Evolutionary conservation across 768 basidiomycete species (phyloP).

Genomic region (Russula vinacea): DNA sequence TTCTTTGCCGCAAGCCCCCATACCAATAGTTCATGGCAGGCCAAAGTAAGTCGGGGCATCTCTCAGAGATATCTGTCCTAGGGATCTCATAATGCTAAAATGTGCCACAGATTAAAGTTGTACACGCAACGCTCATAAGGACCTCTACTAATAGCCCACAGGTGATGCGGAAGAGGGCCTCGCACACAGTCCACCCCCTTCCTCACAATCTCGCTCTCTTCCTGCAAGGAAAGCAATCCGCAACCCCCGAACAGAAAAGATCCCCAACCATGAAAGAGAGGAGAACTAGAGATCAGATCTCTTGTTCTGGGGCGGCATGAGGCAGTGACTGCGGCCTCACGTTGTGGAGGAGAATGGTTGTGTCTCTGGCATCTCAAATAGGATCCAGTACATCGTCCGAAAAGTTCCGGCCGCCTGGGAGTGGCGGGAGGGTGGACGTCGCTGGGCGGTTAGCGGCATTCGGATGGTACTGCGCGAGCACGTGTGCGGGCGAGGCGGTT

Average conservation of each 20-base stretch:
- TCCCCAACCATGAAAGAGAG: neutral
- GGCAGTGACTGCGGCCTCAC: neutral
- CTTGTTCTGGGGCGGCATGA: neutral
- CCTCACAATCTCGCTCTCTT: neutral
- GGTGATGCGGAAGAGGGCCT: neutral
- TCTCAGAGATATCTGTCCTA: neutral
- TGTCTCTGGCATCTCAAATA: neutral
- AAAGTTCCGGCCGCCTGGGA: neutral
- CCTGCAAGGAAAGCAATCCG: no score
- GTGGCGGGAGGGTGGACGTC: neutral
- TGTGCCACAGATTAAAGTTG: neutral
- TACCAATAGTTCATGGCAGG: neutral
- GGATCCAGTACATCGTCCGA: neutral
- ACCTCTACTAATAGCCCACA: neutral
- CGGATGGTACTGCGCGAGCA: no score
- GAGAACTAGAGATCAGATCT: neutral
- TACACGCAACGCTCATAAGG: neutral
- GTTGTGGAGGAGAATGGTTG: neutral
- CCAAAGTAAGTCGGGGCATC: neutral
- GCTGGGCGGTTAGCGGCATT: no score
- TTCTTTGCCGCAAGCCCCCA: neutral
- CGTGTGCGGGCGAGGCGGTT: no score
- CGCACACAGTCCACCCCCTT: neutral
- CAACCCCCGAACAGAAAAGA: neutral
- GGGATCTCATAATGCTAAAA: neutral